Base-by-base conservation (phyloP, 1,284 basidiomycete species). In the Trametes hirsuta region DNA sequence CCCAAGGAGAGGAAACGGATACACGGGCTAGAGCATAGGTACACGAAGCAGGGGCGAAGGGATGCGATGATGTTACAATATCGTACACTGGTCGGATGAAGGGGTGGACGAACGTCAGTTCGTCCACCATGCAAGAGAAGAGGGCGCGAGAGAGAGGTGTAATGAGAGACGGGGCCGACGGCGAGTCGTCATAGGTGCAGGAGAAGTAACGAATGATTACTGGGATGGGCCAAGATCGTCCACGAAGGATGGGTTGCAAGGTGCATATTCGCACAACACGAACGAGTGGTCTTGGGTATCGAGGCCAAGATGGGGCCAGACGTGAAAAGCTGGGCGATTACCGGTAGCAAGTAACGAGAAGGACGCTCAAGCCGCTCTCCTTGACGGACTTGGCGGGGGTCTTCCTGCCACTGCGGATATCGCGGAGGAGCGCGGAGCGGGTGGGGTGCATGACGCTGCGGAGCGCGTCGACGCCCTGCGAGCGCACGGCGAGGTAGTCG, bases 401-500 rank as follows among this genome's bases (percentile, higher is more conserved):
- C 37, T 65, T 61, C 59, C 69, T 71, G 36, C 70, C 78, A 75
- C 70, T 80, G 69, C 76, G 77, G 45, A 91, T 80, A 62, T 85
- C 81, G 67, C 80, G 83, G 56, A 86, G 79, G 58, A 91, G 78
- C 1, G 87, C 82, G 22, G 63, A 80, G 62, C 81, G 80, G 71
- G 75, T 87, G 6, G 86, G 83, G 62, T 87, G 82, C 81, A 91
- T 79, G 55, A 85, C 81, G 42, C 75, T 66, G 58, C 78, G 82
- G 34, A 92, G 75, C n/a, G 85, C 87, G 14, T 78, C 79, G 34
- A 81, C 82, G 1, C 88, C 88, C 67, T 85, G 78, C 58, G 76
- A 78, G 42, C 90, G 85, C 40, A 81, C 81, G n/a, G 81, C 80
- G 60, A 91, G 77, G 71, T 92, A 91, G 62, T 91, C 88, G 51